Base-by-base conservation (phyloP, 2,329 filamentous ascomycete species). In the Phaeosphaeriaceae sp. region DNA sequence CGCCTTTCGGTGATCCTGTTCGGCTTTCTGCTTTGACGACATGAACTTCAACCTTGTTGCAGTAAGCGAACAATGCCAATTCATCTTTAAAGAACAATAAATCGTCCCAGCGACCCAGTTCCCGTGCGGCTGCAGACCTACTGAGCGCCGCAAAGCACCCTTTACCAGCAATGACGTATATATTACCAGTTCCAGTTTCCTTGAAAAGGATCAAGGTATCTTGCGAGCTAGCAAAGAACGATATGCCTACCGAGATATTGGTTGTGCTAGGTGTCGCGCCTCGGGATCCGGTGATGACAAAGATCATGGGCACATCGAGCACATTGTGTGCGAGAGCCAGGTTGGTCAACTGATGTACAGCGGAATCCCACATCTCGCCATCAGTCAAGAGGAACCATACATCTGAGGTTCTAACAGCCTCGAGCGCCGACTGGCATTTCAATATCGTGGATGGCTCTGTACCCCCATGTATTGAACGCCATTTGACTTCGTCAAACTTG, bases 121-220 rank as follows among this genome's bases (percentile, higher is more conserved):
- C 58, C 15, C 54, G 53, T 33, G 52, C 48, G 3, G 47, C 44
- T 28, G 52, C 42, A 17, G 58, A 55, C 21, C 49, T 40, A n/a
- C 48, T 52, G 13, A 69, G 37, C 2, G 58, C 29, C 4, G 53
- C 49, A 41, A 72, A 73, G 42, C 61, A 64, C 9, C 70, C 68
- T 48, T 72, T 73, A 2, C 55, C 66, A 15, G 66, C 66, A 23
- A 72, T 61, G 4, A 69, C 48, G 33, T 59, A 66, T 2, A 73
- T 42, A 5, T 52, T 54, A 2, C 60, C 57, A 2, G 52, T 63
- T 6, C 44, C 21, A 2, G 37, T 41, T 11, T 69, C 63, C 42
- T 70, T 68, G 65, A 70, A 73, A 2, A 73, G 49, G 16, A 69
- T 64, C 26, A 71, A 28, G 6, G 63, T 63, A 35, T 73, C 63